Percentiles rank a stretch among this genome's conserved stretches.
Conservation (phyloP, 2,329 filamentous ascomycete species). For the Cytospora paraplurivora region DNA sequence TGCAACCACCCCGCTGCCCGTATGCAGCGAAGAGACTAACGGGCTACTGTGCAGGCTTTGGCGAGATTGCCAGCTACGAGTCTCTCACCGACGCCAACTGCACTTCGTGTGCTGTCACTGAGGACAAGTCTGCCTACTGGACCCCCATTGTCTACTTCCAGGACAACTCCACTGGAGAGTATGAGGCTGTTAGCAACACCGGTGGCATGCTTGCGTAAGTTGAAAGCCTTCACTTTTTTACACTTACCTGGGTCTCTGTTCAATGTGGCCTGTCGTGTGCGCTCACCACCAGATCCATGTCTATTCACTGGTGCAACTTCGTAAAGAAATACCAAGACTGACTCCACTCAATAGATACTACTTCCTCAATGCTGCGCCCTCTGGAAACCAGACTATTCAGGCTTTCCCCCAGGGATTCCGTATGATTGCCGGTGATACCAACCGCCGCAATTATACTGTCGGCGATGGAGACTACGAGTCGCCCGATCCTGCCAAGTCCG, state of each 20-base stretch:
- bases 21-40: slow-evolving; percentile 9
- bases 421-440: slow-evolving; percentile 78
- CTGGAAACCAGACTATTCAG: slow-evolving; percentile 55
- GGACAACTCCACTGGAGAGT: slow-evolving; percentile 63
- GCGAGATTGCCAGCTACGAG: slow-evolving; percentile 55
- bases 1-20: background rate
- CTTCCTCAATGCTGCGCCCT: slow-evolving; percentile 62
- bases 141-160: slow-evolving; percentile 77
- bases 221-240: background rate
- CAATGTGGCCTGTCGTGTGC: background rate
- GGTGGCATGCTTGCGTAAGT: slow-evolving; percentile 86
- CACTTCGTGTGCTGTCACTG: slow-evolving; percentile 76
- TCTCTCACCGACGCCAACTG: slow-evolving; percentile 66
- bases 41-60: slow-evolving; percentile 59
- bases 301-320: background rate
- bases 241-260: background rate
- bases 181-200: slow-evolving; percentile 70
- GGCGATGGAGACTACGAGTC: slow-evolving; percentile 68
- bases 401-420: slow-evolving; percentile 78
- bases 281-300: background rate
- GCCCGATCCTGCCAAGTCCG: slow-evolving; percentile 66
- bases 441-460: slow-evolving; percentile 68
- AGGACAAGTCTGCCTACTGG: slow-evolving; percentile 92
- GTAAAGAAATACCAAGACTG: slow-evolving; percentile 2
- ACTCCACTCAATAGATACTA: slow-evolving; percentile 67